These are phyloP conservation scores for Luzula sylvatica DNA, from an alignment of 176 grass and related monocot species.

Conservation along the genomic window DNA sequence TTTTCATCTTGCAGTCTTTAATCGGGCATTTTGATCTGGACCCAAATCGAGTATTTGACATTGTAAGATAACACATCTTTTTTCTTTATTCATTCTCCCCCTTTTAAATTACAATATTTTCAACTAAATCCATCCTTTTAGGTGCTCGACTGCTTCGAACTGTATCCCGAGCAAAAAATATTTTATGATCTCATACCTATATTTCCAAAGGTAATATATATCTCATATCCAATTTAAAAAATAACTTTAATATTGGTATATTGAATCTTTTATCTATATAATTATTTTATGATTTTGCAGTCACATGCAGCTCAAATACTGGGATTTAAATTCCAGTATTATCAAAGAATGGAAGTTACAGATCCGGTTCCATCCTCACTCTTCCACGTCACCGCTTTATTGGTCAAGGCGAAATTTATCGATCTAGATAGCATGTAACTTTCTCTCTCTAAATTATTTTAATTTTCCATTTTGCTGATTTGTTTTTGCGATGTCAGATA, in stretches of 20 bases:
- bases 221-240: background rate
- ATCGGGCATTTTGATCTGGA: constrained; percentile 99
- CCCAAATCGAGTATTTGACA: constrained; percentile 95
- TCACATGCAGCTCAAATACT: constrained; percentile 96
- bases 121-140: constrained; percentile 21
- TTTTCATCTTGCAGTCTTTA: constrained; percentile 62
- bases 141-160: constrained; percentile 94
- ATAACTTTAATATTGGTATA: constrained; percentile 1
- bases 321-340: constrained; percentile 98
- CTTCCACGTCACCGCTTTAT: constrained; percentile 64
- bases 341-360: constrained; percentile 85
- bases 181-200: constrained; percentile 93
- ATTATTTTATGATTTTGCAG: constrained; percentile 36
- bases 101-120: background rate
- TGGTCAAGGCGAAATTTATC: constrained; percentile 83
- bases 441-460: background rate
- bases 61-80: constrained; percentile 53
- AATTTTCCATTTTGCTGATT: constrained; percentile 1
- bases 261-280: constrained; percentile 1
- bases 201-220: constrained; percentile 99
- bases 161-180: constrained; percentile 69
- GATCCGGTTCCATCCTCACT: constrained; percentile 58
- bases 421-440: constrained; percentile 93
- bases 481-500: constrained; percentile 46
- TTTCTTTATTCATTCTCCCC: constrained; percentile 7